Base-by-base conservation (phyloP, 805 yeast species). In the Candida pseudoglaebosa region DNA sequence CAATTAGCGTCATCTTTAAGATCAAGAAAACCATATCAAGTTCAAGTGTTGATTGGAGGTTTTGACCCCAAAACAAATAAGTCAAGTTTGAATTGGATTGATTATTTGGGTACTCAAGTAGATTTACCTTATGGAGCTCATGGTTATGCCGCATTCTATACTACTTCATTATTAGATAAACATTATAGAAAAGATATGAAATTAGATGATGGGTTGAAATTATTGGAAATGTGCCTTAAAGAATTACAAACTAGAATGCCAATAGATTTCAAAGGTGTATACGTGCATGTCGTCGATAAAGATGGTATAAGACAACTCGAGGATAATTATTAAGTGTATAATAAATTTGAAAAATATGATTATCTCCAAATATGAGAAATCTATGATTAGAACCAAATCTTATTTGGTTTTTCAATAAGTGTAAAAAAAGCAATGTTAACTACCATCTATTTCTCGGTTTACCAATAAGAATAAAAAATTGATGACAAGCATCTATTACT, bases 101-200 rank as follows among this genome's bases (percentile, higher is more conserved):
- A 93, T 59, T 93, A 93, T 61, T 68, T 93, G 48, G 99, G 99
- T 5, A 86, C 99, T 2, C 79, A 82, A 48, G 95, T 82, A 12
- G 87, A 82, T 44, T 71, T 93, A 42, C 98, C 99, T 12, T 93
- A 93, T 57, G 96, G 95, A 13, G 98, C 98, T 2, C 99, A 93
- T 60, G 99, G 99, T 9, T 93, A 93, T 57, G 95, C 98, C n/a
- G 95, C 95, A 1, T 93, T 91, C 64, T 93, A 93, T 61, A 81
- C 95, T 22, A 75, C 88, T 61, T 85, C 98, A 2, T 68, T 91
- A 47, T 72, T 93, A 49, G 99, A 93, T 67, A 89, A 83, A 50
- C 96, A 89, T 64, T 89, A 90, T 65, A 76, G 82, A 57, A 72
- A 80, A 31, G 90, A 81, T 50, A 77, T 90, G 80, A 67, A 76